These are phyloP conservation scores for Pseudoneurospora amorphoporcata DNA, from an alignment of 495 filamentous ascomycete species.

Conservation along the genomic window DNA sequence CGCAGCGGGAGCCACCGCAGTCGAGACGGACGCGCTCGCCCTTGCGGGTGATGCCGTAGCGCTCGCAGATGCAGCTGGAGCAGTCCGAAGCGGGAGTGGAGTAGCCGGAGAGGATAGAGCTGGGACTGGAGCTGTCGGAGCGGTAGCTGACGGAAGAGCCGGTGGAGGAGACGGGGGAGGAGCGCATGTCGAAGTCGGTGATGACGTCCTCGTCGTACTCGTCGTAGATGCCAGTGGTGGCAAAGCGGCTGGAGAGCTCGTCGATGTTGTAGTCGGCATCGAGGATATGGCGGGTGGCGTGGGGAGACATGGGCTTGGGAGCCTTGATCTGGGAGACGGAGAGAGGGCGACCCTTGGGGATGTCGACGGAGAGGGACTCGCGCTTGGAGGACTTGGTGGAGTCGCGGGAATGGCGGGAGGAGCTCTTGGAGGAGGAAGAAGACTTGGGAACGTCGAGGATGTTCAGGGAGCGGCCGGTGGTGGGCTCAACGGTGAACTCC, in stretches of 20 bases:
- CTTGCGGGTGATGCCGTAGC: slow-evolving; percentile 90
- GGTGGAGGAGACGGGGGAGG: slow-evolving; percentile 56
- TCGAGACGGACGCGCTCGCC: slow-evolving; percentile 89
- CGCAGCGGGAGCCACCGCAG: slow-evolving; percentile 79
- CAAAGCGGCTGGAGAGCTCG: slow-evolving; percentile 64
- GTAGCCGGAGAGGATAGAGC: slow-evolving; percentile 63
- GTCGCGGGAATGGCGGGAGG: slow-evolving; percentile 21
- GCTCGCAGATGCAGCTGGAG: slow-evolving; percentile 71
- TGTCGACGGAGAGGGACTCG: slow-evolving; percentile 38
- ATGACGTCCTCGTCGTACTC: slow-evolving; percentile 50
- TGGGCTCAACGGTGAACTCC: slow-evolving; percentile 85
- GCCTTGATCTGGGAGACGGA: slow-evolving; percentile 82
- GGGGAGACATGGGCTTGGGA: slow-evolving; percentile 79
- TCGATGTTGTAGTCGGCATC: slow-evolving; percentile 62
- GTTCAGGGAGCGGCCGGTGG: slow-evolving; percentile 89
- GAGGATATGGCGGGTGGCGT: slow-evolving; percentile 75
- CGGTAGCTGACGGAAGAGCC: slow-evolving; percentile 69
- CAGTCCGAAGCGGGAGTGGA: slow-evolving; percentile 45
- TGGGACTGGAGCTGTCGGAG: slow-evolving; percentile 62
- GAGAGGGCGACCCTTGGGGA: slow-evolving; percentile 77
- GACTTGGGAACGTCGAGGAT: slow-evolving; percentile 51
- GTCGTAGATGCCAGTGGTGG: slow-evolving; percentile 59
- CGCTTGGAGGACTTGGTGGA: slow-evolving; percentile 25
- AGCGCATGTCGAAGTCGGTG: slow-evolving; percentile 37
- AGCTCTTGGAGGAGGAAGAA: slow-evolving; percentile 33